Base-by-base conservation (phyloP, 202 grass and related monocot genomes). In the Bolboschoenoplectus hybrid region DNA sequence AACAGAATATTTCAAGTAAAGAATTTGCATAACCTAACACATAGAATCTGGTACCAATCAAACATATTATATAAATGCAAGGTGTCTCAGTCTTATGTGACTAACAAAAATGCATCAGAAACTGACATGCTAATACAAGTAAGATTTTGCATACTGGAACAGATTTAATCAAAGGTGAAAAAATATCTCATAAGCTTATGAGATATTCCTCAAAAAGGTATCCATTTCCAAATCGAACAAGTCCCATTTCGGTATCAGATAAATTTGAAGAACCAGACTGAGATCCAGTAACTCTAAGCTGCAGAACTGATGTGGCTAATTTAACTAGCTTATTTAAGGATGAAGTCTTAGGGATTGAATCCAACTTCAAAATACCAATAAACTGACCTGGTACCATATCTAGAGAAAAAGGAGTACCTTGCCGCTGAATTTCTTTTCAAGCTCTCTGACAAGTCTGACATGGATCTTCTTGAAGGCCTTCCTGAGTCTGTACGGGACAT, bases 371-470 rank as follows among this genome's bases (percentile, higher is more conserved):
- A 73, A 32, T 49, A 9, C 44, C 16, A 6, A 49, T 20, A 47
- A 73, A 11, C 3, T 26, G 11, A 49, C 69, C 41, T 11, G 3
- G 44, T 50, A 49, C n/a, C 5, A 13, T 44, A 44, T 74, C 3
- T 5, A 74, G 19, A 50, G 1, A 50, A 11, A 74, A 71, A 46
- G 68, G 17, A 44, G 60, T 36, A 93, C 91, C 85, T 91, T 92
- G 39, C 91, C 91, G 52, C 91, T 93, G 73, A 93, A 93, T 39
- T 93, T 93, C 84, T 93, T 93, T 77, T 91, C 91, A 53, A 93
- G 64, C 71, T 93, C 91, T 70, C 89, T 83, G 43, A 93, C 82
- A 26, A 93, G 82, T 70, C 85, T 93, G n/a, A 88, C 85, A 80
- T 93, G 91, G 71, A 93, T 91, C 72, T 93, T 93, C 82, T 75